A percentile compares a stretch with the other conserved stretches of the same genome.
phyloP scores from a whole-genome alignment of 192 early-diverging fungal species.

The Coemansia sp. region DNA sequence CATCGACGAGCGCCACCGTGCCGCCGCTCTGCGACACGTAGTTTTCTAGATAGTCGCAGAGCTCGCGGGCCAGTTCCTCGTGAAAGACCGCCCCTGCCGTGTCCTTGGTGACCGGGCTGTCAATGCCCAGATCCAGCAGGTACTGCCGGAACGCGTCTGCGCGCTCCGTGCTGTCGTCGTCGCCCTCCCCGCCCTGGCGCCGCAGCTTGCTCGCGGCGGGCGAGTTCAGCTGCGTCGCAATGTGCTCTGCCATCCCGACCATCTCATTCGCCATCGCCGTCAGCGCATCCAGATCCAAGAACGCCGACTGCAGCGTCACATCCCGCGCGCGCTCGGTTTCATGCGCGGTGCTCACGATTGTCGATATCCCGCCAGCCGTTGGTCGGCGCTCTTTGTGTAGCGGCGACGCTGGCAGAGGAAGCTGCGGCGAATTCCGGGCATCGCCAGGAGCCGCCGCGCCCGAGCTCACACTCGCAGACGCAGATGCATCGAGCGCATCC shows the following conservation, averaged over 20 bases:
- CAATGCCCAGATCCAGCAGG: slow-evolving; percentile 86
- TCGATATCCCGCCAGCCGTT: slow-evolving; percentile 38
- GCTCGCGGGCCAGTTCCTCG: slow-evolving; percentile 81
- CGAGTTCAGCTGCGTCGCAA: slow-evolving; percentile 50
- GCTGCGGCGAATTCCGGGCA: background rate
- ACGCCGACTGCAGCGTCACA: slow-evolving; percentile 73
- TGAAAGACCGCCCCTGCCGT: slow-evolving; percentile 84
- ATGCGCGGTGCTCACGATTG: slow-evolving; percentile 57
- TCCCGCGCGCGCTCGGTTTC: slow-evolving; percentile 64
- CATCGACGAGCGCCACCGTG: slow-evolving; percentile 82
- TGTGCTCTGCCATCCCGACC: slow-evolving; percentile 60
- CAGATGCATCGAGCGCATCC: slow-evolving; percentile 55
- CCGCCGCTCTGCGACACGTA: slow-evolving; percentile 64
- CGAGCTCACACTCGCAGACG: slow-evolving; percentile 58
- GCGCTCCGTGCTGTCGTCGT: slow-evolving; percentile 28
- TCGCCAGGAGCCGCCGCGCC: background rate
- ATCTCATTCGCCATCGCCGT: slow-evolving; percentile 89
- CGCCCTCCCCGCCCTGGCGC: slow-evolving; percentile 17
- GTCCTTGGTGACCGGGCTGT: slow-evolving; percentile 88
- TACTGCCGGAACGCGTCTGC: slow-evolving; percentile 53
- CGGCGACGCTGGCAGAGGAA: background rate
- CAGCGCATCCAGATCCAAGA: slow-evolving; percentile 84
- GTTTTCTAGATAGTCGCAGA: slow-evolving; percentile 77
- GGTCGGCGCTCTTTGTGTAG: slow-evolving; percentile 12
- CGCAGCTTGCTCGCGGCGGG: slow-evolving; percentile 45